phyloP scores from a whole-genome alignment of 2,329 filamentous ascomycete species.

The Xylariaceae sp. region DNA sequence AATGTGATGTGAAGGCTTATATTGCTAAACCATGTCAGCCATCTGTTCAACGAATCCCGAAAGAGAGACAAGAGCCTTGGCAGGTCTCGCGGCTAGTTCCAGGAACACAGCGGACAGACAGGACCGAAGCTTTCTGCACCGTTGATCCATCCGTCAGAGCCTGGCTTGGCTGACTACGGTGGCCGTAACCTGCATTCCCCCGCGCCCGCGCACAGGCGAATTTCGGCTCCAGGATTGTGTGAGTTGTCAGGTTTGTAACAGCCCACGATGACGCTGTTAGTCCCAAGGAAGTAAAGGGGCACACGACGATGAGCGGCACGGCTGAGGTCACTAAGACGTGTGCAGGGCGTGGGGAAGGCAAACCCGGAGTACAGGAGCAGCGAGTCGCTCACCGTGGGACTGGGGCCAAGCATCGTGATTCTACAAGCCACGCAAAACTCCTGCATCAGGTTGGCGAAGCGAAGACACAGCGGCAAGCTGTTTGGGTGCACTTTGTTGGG shows the following conservation, averaged over 20 bases:
- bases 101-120: neutral
- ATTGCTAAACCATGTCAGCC: too few species aligned
- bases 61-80: neutral
- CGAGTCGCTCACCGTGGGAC: neutral
- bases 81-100: too few species aligned
- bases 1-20: too few species aligned
- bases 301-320: neutral
- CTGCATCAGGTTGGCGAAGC: too few species aligned
- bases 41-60: neutral
- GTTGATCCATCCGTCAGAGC: neutral
- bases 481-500: neutral
- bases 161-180: neutral
- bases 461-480: neutral
- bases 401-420: neutral
- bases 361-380: neutral
- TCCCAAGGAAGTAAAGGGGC: neutral
- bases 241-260: neutral
- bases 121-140: neutral
- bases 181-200: neutral
- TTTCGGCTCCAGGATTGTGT: neutral
- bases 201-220: neutral
- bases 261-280: neutral
- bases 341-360: neutral
- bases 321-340: neutral
- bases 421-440: neutral